A percentile compares a stretch with the other conserved stretches of the same genome.
Evolutionary conservation across 192 early-diverging fungal genomes (phyloP).

Genomic region (Kappamyces sp.): DNA sequence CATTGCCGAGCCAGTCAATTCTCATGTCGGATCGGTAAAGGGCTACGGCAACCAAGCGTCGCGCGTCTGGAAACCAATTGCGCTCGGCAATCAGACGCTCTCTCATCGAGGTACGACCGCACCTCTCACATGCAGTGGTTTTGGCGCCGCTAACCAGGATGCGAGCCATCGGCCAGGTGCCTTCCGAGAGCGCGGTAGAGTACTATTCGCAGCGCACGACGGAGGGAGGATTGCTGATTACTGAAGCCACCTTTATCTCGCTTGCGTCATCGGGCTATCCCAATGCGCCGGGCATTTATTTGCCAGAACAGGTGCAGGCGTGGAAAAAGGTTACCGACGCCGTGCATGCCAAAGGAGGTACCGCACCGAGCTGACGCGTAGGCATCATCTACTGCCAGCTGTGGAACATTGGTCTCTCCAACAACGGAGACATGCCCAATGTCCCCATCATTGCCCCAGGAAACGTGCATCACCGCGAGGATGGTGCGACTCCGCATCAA

Average conservation of each 20-base stretch:
- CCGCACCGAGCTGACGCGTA: too few relatives aligned
- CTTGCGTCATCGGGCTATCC: neutral
- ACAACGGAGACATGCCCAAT: too few relatives aligned
- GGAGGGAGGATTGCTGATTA: constrained; percentile 26
- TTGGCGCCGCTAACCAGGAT: neutral
- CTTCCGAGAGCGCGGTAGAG: neutral
- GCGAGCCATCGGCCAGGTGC: neutral
- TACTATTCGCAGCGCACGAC: constrained; percentile 26
- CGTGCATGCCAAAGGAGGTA: constrained; percentile 30
- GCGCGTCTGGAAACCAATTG: constrained; percentile 18
- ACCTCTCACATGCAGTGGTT: constrained; percentile 26
- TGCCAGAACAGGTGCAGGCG: constrained; percentile 26
- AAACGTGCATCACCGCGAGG: neutral
- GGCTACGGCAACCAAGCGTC: constrained; percentile 12
- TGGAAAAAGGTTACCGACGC: constrained; percentile 41
- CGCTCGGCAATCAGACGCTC: constrained; percentile 31
- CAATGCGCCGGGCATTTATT: constrained; percentile 37
- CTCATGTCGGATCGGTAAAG: too few relatives aligned
- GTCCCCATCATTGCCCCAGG: too few relatives aligned
- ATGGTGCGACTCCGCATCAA: constrained; percentile 4
- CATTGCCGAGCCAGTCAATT: too few relatives aligned
- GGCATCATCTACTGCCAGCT: constrained; percentile 37
- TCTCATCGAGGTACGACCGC: constrained; percentile 36
- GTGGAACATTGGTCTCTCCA: constrained; percentile 33
- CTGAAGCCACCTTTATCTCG: constrained; percentile 18